Percentiles rank a stretch among this genome's conserved stretches.
Evolutionary conservation across 1,139 yeast genomes (phyloP).

Genomic region (Suhomyces guaymorum): DNA sequence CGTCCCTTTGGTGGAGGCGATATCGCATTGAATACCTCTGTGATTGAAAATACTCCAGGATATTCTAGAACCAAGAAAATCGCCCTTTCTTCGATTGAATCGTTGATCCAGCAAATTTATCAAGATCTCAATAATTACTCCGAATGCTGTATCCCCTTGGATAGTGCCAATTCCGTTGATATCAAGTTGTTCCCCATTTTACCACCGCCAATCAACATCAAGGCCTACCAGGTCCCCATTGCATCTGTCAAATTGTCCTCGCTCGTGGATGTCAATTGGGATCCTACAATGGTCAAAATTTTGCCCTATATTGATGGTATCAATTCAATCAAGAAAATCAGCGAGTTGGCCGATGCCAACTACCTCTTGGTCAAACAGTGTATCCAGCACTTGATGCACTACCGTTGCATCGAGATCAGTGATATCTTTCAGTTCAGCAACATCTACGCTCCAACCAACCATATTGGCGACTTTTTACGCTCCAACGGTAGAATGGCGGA

Average conservation of each 20-base stretch:
- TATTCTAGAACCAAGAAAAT: slow-evolving; percentile 44
- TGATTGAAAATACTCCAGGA: slow-evolving; percentile 35
- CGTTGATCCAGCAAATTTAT: slow-evolving; percentile 80
- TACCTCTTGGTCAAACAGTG: slow-evolving; percentile 79
- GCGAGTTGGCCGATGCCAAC: slow-evolving; percentile 81
- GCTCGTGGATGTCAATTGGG: slow-evolving; percentile 91
- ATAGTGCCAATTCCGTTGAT: slow-evolving; percentile 85
- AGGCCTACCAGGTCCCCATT: slow-evolving; percentile 83
- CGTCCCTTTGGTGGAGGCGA: slow-evolving; percentile 5
- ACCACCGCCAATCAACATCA: slow-evolving; percentile 78
- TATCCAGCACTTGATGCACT: slow-evolving; percentile 87
- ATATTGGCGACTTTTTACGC: slow-evolving; percentile 64
- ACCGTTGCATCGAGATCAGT: slow-evolving; percentile 76
- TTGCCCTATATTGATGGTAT: slow-evolving; percentile 86
- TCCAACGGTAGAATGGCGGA: slow-evolving; percentile 63
- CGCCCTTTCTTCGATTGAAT: slow-evolving; percentile 64
- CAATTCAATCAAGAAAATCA: slow-evolving; percentile 75
- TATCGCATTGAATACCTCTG: slow-evolving; percentile 3
- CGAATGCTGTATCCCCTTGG: slow-evolving; percentile 93
- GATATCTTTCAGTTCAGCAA: slow-evolving; percentile 90
- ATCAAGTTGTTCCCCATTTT: slow-evolving; percentile 85
- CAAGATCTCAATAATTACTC: slow-evolving; percentile 94
- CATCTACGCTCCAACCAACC: slow-evolving; percentile 86
- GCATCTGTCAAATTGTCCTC: slow-evolving; percentile 71
- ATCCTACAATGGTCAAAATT: slow-evolving; percentile 90